Conservation (phyloP, 768 basidiomycete genomes). For the Symmetrospora coprosmae region DNA sequence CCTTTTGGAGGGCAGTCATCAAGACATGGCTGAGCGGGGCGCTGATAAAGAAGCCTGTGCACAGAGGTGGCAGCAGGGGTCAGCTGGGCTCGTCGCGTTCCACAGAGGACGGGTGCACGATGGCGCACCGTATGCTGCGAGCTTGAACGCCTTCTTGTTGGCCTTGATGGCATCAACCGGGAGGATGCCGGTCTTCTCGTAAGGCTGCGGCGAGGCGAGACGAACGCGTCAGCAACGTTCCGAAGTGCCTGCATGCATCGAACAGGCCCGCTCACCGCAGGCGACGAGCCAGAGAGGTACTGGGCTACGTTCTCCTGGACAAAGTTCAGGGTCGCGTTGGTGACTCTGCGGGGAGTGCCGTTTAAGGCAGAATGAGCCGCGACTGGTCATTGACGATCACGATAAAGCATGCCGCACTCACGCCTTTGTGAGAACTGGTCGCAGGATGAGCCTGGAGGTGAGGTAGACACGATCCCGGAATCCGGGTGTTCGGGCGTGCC, state of each 20-base stretch:
- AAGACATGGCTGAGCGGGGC: conserved; percentile 67
- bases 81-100: not conserved
- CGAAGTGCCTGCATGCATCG: not conserved
- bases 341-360: too few relatives aligned
- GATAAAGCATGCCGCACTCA: not conserved
- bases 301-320: conserved; percentile 18
- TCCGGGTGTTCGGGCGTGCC: too few relatives aligned
- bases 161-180: conserved; percentile 39
- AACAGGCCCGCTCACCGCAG: conserved; percentile 17
- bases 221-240: not conserved
- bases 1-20: conserved; percentile 55
- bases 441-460: conserved; percentile 1
- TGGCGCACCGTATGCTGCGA: conserved; percentile 52
- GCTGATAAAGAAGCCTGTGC: conserved; percentile 52
- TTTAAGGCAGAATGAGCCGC: not conserved
- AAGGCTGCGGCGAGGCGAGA: not conserved
- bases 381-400: not conserved
- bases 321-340: conserved; percentile 18
- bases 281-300: conserved; percentile 9
- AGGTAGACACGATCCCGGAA: too few relatives aligned
- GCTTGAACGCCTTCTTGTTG: conserved; percentile 59
- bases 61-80: not conserved
- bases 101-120: not conserved
- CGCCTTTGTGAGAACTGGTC: conserved; percentile 18
- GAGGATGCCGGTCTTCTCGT: conserved; percentile 20